A percentile compares a stretch with the other conserved stretches of the same genome.
Conservation (phyloP, 2,329 filamentous ascomycete species). For the Penicillium sp. region DNA sequence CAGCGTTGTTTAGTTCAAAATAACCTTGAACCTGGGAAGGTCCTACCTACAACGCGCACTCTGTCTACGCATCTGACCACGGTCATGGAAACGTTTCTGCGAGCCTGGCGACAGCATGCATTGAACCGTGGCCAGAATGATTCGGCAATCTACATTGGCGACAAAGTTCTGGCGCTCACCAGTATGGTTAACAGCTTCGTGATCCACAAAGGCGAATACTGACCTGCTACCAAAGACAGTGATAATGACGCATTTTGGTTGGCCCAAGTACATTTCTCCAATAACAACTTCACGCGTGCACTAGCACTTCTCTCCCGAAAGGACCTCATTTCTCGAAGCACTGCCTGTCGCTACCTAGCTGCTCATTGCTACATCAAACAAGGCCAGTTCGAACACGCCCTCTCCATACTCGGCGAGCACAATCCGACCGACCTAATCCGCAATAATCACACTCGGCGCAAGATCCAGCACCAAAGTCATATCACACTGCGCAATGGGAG, state of each 20-base stretch:
- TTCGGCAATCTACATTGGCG: conserved; percentile 91
- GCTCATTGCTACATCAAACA: conserved; percentile 95
- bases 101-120: conserved; percentile 92
- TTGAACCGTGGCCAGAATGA: conserved; percentile 95
- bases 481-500: conserved; percentile 49
- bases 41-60: conserved; percentile 17
- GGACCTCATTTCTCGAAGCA: conserved; percentile 74
- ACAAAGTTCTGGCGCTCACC: conserved; percentile 92
- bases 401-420: conserved; percentile 80
- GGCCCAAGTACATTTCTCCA: conserved; percentile 95
- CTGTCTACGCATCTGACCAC: conserved; percentile 1
- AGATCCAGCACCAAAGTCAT: conserved; percentile 61
- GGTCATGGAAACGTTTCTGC: conserved; percentile 84
- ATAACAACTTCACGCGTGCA: conserved; percentile 89
- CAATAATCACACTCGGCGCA: conserved; percentile 63
- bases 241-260: conserved; percentile 96
- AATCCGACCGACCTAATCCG: conserved; percentile 87
- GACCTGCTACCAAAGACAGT: conserved; percentile 58
- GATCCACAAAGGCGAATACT: conserved; percentile 1
- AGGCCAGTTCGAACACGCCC: conserved; percentile 80
- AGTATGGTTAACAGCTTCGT: conserved; percentile 50
- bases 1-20: conserved; percentile 20
- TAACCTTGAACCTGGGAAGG: conserved; percentile 1
- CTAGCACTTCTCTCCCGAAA: conserved; percentile 80
- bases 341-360: conserved; percentile 86